These are phyloP conservation scores for Myxozyma mucilagina DNA, from an alignment of 805 yeast species.

Conservation along the genomic window DNA sequence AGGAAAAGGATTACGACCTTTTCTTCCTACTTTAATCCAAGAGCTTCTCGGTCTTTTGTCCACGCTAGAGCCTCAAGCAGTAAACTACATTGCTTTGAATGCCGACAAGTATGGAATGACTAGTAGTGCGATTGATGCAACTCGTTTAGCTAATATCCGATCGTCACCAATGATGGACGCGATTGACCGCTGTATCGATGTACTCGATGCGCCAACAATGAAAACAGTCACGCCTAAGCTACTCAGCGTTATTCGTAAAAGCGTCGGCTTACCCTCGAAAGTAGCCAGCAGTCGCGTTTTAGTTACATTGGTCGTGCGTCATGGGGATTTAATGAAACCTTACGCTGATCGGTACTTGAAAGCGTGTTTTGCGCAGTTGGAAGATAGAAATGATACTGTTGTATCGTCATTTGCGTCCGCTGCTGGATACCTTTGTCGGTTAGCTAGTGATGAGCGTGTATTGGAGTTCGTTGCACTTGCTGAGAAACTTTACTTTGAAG, in stretches of 20 bases:
- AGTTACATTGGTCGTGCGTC: slow-evolving; percentile 61
- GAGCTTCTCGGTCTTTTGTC: slow-evolving; percentile 75
- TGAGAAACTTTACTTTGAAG: slow-evolving; percentile 58
- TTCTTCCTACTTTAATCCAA: slow-evolving; percentile 65
- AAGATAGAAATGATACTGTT: slow-evolving; percentile 71
- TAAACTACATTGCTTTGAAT: slow-evolving; percentile 81
- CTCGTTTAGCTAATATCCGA: slow-evolving; percentile 69
- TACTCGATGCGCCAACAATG: slow-evolving; percentile 54
- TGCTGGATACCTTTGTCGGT: slow-evolving; percentile 72
- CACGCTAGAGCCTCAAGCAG: slow-evolving; percentile 85
- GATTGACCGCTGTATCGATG: slow-evolving; percentile 65
- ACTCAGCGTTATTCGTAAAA: slow-evolving; percentile 57
- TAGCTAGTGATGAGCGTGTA: slow-evolving; percentile 55
- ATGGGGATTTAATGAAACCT: slow-evolving; percentile 48
- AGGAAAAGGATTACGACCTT: slow-evolving; percentile 59
- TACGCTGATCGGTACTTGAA: slow-evolving; percentile 65
- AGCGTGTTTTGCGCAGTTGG: slow-evolving; percentile 58
- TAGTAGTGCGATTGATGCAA: slow-evolving; percentile 70
- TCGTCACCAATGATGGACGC: slow-evolving; percentile 88
- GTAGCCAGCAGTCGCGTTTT: slow-evolving; percentile 78
- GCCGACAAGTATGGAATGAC: slow-evolving; percentile 83
- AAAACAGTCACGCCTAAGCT: slow-evolving; percentile 53
- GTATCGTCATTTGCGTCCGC: slow-evolving; percentile 75
- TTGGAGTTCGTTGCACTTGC: slow-evolving; percentile 56
- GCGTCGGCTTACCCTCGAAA: slow-evolving; percentile 90